These are phyloP conservation scores for Globomyces pollinis-pini DNA, from an alignment of 192 early-diverging fungal genomes.

Conservation along the genomic window DNA sequence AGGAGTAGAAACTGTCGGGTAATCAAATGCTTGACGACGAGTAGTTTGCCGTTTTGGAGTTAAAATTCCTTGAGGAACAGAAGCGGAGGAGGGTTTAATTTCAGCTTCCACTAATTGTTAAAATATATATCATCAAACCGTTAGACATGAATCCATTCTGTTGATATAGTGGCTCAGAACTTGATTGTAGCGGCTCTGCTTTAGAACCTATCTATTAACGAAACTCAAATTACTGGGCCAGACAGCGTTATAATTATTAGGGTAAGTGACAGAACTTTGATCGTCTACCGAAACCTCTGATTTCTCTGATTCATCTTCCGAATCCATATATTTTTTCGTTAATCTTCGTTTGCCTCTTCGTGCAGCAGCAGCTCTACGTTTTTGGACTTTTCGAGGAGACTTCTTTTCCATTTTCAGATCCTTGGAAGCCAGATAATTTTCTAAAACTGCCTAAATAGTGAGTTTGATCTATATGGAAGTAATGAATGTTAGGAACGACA, in stretches of 20 bases:
- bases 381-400: background rate
- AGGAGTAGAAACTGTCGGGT: too few relatives aligned
- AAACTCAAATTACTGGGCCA: background rate
- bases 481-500: too few relatives aligned
- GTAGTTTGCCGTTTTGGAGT: too few relatives aligned
- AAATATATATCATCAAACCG: too few relatives aligned
- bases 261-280: too few relatives aligned
- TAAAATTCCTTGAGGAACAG: too few relatives aligned
- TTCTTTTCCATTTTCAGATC: conserved; percentile 18
- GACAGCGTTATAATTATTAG: too few relatives aligned
- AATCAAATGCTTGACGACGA: too few relatives aligned
- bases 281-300: background rate
- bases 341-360: background rate
- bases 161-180: background rate
- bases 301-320: background rate
- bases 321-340: background rate
- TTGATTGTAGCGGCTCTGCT: background rate
- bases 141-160: background rate
- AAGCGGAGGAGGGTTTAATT: too few relatives aligned
- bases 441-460: conserved; percentile 24
- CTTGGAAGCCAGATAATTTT: conserved; percentile 25
- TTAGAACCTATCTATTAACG: background rate
- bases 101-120: too few relatives aligned
- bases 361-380: conserved; percentile 1
- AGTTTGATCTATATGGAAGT: too few relatives aligned